Evolutionary conservation across 768 basidiomycete genomes (phyloP), one percentile per base, ranked within the genome.

Genomic region (Rubroboletus pulcherrimus): DNA sequence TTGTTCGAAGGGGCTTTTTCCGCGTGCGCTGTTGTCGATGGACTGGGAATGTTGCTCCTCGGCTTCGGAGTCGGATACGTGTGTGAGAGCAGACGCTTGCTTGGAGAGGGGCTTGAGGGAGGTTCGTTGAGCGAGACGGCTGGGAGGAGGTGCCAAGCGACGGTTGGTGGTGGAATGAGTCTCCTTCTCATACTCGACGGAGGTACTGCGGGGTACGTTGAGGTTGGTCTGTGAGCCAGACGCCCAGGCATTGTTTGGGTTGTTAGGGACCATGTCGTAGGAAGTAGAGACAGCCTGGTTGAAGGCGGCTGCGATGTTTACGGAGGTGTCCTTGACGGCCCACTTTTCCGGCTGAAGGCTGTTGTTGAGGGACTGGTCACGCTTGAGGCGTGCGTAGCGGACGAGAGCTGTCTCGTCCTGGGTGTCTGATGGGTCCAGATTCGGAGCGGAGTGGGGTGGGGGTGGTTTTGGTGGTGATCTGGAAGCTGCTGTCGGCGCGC

Each of bases 301-400:
- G 66, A 94, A 89, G 31, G 91, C 92, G 63, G 82, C 81, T 10
- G 91, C 92, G 64, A 92, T 86, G 71, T 91, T 89, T 49, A 93
- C 92, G 19, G 90, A 86, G 43, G 92, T 93, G 71, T 91, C 89
- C 64, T 87, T 87, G 56, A 90, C 82, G 55, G 69, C 67, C 86
- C 86, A 89, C 77, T 77, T 83, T 63, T 84, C 79, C 40, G 90
- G 89, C 49, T 84, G 77, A 58, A 73, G 67, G 19, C 43, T 50
- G 53, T 7, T 29, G 52, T 65, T 66, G 53, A 61, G 53, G 37
- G 70, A 59, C 56, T 75, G 74, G 54, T 78, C 75, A 59, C 72
- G 76, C 57, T 80, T 80, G 31, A 77, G 70, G 39, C 74, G 78
- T 34, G 79, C 74, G 66, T 76, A 78, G 49, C 77, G 78, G 35